Base-by-base conservation (phyloP, 768 basidiomycete species). In the Kwoniella dejecticola region DNA sequence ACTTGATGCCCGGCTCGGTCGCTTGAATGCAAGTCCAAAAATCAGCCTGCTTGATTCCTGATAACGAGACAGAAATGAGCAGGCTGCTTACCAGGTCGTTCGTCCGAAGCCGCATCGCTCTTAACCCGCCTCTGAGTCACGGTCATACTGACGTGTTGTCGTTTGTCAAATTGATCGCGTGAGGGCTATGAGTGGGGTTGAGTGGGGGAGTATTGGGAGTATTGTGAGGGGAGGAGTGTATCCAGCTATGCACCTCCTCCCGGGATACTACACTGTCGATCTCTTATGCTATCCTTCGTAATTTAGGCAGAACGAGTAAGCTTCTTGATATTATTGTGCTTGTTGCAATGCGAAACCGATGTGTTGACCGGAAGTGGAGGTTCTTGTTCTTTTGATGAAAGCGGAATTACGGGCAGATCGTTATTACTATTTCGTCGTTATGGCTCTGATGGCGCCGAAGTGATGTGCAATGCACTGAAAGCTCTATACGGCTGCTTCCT, bases 1-100 rank as follows among this genome's bases (percentile, higher is more conserved):
- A 70, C 55, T 78, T 76, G 68, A 78, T 75, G 2, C 77, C 77
- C 15, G 75, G 72, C 52, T 78, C 77, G 6, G 70, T 71, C 21
- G 68, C 76, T 74, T 41, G 31, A 24, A 38, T 3, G 27, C n/a
- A n/a, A n/a, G n/a, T n/a, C n/a, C n/a, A 15, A n/a, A 56, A 0
- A 23, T 57, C 21, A 44, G 44, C 33, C n/a, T 27, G 10, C 27
- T n/a, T n/a, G n/a, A n/a, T n/a, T n/a, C n/a, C n/a, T n/a, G n/a
- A n/a, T n/a, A n/a, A n/a, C n/a, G n/a, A n/a, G n/a, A n/a, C n/a
- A n/a, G n/a, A 61, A 36, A 17, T 29, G 7, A 31, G 1, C 3
- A 55, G 21, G 6, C 17, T 21, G 46, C 73, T 67, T 36, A 77
- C 74, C 70, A 24, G 59, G 63, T 15, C 69, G 58, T 15, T 69